Conservation (phyloP, 2,329 filamentous ascomycete genomes). For the Nakataea oryzae region DNA sequence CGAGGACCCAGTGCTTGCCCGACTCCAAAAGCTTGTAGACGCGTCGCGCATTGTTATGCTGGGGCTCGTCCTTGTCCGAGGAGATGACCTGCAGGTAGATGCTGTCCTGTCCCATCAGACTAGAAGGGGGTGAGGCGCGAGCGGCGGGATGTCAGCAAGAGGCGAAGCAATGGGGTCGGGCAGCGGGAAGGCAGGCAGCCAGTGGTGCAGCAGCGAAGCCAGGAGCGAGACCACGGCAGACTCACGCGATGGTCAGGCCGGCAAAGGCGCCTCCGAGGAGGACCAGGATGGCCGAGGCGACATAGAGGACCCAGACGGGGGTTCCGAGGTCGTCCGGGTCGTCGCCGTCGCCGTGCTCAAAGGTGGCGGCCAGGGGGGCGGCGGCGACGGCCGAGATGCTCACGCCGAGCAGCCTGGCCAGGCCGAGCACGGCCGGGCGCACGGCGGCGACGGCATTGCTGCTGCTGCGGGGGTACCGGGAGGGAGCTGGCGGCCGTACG, state of each 20-base stretch:
- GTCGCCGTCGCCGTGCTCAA: conserved; percentile 26
- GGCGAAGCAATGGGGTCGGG: neutral
- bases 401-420: conserved; percentile 39
- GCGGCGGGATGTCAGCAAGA: neutral
- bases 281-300: conserved; percentile 70
- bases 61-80: conserved; percentile 71
- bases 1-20: conserved; percentile 97
- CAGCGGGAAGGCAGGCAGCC: too few species aligned
- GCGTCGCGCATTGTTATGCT: conserved; percentile 73
- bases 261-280: conserved; percentile 88
- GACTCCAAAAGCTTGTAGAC: conserved; percentile 72
- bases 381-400: conserved; percentile 37
- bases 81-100: conserved; percentile 95
- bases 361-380: conserved; percentile 24
- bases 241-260: conserved; percentile 78
- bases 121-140: conserved; percentile 11
- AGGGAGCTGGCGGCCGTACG: neutral
- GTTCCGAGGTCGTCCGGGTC: conserved; percentile 46
- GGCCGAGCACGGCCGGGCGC: conserved; percentile 38
- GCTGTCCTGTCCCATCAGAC: conserved; percentile 68
- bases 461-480: neutral
- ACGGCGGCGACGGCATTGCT: conserved; percentile 24
- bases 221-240: too few species aligned
- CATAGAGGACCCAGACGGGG: conserved; percentile 70
- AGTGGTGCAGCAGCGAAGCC: too few species aligned